phyloP scores from a whole-genome alignment of 441 rosid species.

The Aleurites moluccanus region DNA sequence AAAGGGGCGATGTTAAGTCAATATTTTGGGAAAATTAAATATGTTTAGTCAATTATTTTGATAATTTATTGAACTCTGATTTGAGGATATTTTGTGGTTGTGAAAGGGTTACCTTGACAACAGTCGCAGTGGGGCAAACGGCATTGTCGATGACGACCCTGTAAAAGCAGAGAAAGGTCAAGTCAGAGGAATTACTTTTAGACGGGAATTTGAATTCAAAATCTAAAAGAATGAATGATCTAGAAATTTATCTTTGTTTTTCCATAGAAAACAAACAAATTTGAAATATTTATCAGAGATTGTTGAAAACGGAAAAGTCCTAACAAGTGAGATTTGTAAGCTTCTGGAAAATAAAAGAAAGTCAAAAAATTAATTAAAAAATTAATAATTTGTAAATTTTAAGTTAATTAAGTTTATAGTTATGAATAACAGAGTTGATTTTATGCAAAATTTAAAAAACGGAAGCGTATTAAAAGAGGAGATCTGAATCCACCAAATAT shows the following conservation, averaged over 20 bases:
- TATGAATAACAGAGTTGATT: not conserved
- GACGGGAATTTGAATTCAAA: conserved; percentile 18
- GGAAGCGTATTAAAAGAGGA: not conserved
- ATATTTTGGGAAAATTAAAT: not conserved
- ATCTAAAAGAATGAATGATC: not conserved
- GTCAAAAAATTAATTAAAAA: not conserved
- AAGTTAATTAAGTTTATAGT: too few relatives aligned
- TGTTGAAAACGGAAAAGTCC: conserved; percentile 21
- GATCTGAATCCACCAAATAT: not conserved
- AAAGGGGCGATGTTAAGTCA: not conserved
- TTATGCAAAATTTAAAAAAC: too few relatives aligned
- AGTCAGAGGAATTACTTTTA: conserved; percentile 25
- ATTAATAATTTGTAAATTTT: not conserved
- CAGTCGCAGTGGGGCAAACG: conserved; percentile 72
- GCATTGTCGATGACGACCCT: conserved; percentile 96
- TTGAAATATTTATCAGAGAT: not conserved
- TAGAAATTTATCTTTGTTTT: not conserved
- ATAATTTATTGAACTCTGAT: not conserved
- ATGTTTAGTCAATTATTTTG: conserved; percentile 8
- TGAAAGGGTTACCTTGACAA: conserved; percentile 72
- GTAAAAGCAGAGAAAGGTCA: conserved; percentile 37
- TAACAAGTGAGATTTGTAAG: not conserved
- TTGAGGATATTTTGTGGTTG: conserved; percentile 19
- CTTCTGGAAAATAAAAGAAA: conserved; percentile 7
- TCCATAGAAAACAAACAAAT: not conserved